Evolutionary conservation across 1,284 basidiomycete species (phyloP).

Genomic region (Leccinum ponderosum): DNA sequence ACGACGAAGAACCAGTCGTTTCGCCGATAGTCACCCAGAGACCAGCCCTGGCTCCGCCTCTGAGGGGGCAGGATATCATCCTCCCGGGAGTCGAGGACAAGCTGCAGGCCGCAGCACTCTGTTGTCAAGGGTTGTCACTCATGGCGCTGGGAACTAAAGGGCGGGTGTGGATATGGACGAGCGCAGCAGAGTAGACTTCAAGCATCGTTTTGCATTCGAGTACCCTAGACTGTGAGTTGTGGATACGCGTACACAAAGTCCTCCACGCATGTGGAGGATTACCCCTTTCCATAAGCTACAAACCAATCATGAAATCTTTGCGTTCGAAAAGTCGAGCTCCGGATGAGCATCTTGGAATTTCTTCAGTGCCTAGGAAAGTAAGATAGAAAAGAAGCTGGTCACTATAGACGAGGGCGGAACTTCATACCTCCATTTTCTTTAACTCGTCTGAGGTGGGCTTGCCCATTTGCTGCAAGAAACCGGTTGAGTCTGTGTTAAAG

Average conservation of each 20-base stretch:
- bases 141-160: slow-evolving; percentile 28
- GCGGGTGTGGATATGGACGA: slow-evolving; percentile 31
- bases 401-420: background rate
- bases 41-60: slow-evolving; percentile 22
- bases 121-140: slow-evolving; percentile 44
- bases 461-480: slow-evolving; percentile 78
- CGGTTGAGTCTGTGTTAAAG: background rate
- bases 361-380: slow-evolving; percentile 63
- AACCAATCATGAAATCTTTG: slow-evolving; percentile 69
- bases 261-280: background rate
- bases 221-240: background rate
- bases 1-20: slow-evolving; percentile 21
- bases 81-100: slow-evolving; percentile 10
- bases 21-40: slow-evolving; percentile 3
- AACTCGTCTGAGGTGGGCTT: slow-evolving; percentile 91
- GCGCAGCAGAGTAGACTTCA: slow-evolving; percentile 15
- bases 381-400: background rate
- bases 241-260: background rate
- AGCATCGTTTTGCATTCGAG: background rate
- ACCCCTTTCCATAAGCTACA: background rate
- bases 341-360: slow-evolving; percentile 91
- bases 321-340: slow-evolving; percentile 94
- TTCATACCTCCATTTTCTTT: slow-evolving; percentile 80
- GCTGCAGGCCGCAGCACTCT: slow-evolving; percentile 42
- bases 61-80: slow-evolving; percentile 19